Evolutionary conservation across 1,284 basidiomycete genomes (phyloP).

Genomic region (Thecaphora frezii): DNA sequence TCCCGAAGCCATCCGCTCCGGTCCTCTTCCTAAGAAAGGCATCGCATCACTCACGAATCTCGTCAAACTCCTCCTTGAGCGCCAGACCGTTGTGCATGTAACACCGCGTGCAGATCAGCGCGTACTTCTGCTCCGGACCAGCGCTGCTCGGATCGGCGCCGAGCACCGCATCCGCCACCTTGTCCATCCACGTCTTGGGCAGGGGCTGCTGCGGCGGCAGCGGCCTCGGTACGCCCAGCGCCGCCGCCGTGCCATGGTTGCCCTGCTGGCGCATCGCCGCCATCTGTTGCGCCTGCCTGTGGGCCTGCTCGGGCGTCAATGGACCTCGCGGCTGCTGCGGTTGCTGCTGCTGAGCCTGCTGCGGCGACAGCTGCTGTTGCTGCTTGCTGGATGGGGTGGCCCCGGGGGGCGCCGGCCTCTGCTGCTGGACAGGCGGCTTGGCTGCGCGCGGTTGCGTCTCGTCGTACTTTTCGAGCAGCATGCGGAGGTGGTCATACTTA

Average conservation of each 20-base stretch:
- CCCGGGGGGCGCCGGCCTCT: neutral
- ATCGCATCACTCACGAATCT: constrained; percentile 71
- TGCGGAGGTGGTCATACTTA: constrained; percentile 88
- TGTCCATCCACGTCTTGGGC: constrained; percentile 57
- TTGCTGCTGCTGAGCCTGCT: neutral
- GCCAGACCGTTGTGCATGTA: constrained; percentile 92
- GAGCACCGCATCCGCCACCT: constrained; percentile 60
- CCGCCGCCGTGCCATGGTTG: constrained; percentile 1
- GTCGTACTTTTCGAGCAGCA: constrained; percentile 88
- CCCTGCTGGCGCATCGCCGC: constrained; percentile 31
- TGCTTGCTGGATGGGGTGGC: neutral
- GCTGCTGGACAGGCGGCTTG: constrained; percentile 3
- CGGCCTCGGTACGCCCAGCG: neutral
- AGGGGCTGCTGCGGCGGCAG: constrained; percentile 7
- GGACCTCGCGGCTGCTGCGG: neutral
- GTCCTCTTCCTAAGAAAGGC: neutral
- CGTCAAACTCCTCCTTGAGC: constrained; percentile 82
- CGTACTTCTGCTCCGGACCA: constrained; percentile 66
- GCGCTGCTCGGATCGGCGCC: constrained; percentile 59
- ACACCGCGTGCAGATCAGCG: constrained; percentile 89
- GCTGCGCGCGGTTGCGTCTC: constrained; percentile 61
- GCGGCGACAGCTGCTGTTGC: neutral
- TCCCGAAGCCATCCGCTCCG: no score
- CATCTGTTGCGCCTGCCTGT: constrained; percentile 27
- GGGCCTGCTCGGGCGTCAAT: neutral